These are phyloP conservation scores for Antitrichia curtipendula DNA, from an alignment of 225 moss, liverwort and hornwort species.

Conservation along the genomic window DNA sequence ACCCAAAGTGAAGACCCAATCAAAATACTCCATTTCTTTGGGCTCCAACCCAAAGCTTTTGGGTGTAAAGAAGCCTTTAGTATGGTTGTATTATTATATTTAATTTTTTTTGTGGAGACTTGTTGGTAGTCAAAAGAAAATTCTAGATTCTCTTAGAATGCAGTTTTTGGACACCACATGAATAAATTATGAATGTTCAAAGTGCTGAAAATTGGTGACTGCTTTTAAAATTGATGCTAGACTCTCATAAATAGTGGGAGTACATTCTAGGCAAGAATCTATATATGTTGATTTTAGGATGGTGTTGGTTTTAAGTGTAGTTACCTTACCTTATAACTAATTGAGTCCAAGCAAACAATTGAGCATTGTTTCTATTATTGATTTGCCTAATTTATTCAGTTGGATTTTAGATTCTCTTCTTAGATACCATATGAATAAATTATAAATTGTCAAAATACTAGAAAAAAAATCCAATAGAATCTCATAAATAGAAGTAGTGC, in stretches of 20 bases:
- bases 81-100: neutral
- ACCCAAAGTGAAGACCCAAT: too few species aligned
- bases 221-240: fast-evolving
- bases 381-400: neutral
- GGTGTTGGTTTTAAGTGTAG: neutral
- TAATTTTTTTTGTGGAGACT: fast-evolving
- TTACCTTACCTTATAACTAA: neutral
- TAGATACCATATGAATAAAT: too few species aligned
- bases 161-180: fast-evolving
- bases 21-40: too few species aligned
- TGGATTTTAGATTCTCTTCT: neutral
- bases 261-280: neutral
- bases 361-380: neutral
- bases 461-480: fast-evolving
- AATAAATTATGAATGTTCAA: neutral
- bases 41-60: too few species aligned
- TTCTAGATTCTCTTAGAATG: neutral
- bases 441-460: neutral
- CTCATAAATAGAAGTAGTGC: neutral
- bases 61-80: too few species aligned
- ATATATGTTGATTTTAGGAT: neutral
- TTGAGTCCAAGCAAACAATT: fast-evolving
- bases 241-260: fast-evolving
- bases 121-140: neutral
- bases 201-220: neutral